phyloP scores from a whole-genome alignment of 2,329 filamentous ascomycete species.

The Cladophialophora bantiana region DNA sequence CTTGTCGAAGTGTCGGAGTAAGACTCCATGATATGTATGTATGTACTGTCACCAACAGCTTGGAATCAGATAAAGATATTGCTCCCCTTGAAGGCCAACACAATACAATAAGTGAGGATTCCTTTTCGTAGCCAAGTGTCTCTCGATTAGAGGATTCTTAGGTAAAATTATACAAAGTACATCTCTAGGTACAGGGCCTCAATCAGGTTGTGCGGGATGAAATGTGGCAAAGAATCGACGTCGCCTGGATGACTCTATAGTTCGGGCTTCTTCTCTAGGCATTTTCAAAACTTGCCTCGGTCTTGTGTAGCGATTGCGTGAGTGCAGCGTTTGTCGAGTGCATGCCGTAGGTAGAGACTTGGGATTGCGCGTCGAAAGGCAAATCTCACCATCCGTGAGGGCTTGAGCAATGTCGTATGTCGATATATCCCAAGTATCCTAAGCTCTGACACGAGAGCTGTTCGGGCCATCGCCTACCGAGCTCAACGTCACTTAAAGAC shows the following conservation, averaged over 20 bases:
- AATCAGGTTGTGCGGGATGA: neutral
- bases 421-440: neutral
- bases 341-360: neutral
- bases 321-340: constrained; percentile 1
- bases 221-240: neutral
- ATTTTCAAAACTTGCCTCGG: neutral
- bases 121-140: constrained; percentile 6
- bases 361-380: neutral
- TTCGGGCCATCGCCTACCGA: too few species aligned
- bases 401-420: neutral
- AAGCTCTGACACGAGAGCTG: neutral
- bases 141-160: neutral
- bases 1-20: too few species aligned
- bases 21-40: too few species aligned
- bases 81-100: neutral
- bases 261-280: neutral
- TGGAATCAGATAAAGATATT: too few species aligned
- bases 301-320: neutral
- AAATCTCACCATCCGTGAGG: neutral
- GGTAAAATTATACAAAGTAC: constrained; percentile 17
- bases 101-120: neutral
- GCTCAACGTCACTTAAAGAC: neutral
- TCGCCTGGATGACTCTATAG: neutral
- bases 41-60: too few species aligned
- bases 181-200: constrained; percentile 13